Evolutionary conservation across 495 filamentous ascomycete genomes (phyloP), one percentile per base, ranked within the genome.

Genomic region (Penicillium alfredii): DNA sequence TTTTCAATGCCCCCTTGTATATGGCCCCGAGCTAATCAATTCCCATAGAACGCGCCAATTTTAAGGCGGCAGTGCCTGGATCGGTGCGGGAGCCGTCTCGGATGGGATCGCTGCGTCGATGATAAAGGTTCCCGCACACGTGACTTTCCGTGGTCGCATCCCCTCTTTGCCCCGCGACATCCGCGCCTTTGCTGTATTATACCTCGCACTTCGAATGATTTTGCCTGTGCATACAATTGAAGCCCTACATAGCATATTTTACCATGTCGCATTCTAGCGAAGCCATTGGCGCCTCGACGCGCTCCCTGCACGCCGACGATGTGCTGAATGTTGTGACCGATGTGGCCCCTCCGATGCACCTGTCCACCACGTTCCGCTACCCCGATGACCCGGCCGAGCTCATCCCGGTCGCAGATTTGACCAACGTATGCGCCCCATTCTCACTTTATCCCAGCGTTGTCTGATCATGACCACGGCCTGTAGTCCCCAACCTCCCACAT

Each of bases 301-400:
- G 76, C 30, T 77, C 82, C n/a, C 69, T 97, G 41, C 90, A 97
- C 63, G 86, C 82, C 33, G 89, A 94, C 46, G 87, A 94, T 64
- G 66, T 62, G 44, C 68, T 90, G 36, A 83, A 84, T 64, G 60
- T 66, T 29, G 74, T 76, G 47, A 66, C 74, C 26, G 86, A 88
- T 53, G 84, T 96, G 26, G 84, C 88, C 21, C 88, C 89, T 34
- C 73, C 88, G 1, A 69, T 96, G 46, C 89, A 94, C 58, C 72
- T 90, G 46, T 82, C 86, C 28, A 93, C 89, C 9, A 95, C 85
- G 10, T 95, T 84, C 63, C 80, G 87, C 38, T 97, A 95, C 55
- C 64, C 76, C 17, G 50, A 64, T 8, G 68, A 90, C 53, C 86
- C 86, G 1, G 66, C 78, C 6, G 48, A 75, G 2, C 69, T 93